phyloP scores from a whole-genome alignment of 83 land plant species.

The Thuja plicata region DNA sequence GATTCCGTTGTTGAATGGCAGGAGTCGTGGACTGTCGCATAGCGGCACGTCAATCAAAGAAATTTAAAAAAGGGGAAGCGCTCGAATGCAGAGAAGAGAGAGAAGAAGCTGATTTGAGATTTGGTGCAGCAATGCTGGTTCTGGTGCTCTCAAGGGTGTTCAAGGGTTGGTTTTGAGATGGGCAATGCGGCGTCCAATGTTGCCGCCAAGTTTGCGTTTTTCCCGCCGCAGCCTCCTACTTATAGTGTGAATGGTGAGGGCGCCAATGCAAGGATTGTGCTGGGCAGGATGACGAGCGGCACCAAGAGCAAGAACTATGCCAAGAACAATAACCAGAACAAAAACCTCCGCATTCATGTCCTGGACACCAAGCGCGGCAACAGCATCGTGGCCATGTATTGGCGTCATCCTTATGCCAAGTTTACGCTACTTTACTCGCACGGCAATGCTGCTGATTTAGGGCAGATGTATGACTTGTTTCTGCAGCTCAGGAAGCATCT shows the following conservation, averaged over 20 bases:
- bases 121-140: no score
- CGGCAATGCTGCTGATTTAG: conserved; percentile 97
- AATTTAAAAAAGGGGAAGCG: no score
- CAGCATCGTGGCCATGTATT: conserved; percentile 76
- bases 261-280: conserved; percentile 20
- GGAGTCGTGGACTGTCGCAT: no score
- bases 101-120: no score
- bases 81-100: no score
- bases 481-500: conserved; percentile 90
- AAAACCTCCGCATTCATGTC: conserved; percentile 48
- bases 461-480: conserved; percentile 92
- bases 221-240: conserved; percentile 89
- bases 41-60: no score
- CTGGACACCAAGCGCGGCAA: conserved; percentile 68
- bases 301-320: background rate
- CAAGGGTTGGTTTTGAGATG: conserved; percentile 29
- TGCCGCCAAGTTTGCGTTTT: conserved; percentile 93
- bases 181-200: conserved; percentile 82
- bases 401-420: conserved; percentile 73
- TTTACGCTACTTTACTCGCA: conserved; percentile 91
- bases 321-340: background rate
- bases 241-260: conserved; percentile 60
- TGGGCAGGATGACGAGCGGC: conserved; percentile 4
- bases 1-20: no score
- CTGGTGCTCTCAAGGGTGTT: no score